These are phyloP conservation scores for Talaromyces nanjingensis DNA, from an alignment of 495 filamentous ascomycete genomes.

Conservation along the genomic window DNA sequence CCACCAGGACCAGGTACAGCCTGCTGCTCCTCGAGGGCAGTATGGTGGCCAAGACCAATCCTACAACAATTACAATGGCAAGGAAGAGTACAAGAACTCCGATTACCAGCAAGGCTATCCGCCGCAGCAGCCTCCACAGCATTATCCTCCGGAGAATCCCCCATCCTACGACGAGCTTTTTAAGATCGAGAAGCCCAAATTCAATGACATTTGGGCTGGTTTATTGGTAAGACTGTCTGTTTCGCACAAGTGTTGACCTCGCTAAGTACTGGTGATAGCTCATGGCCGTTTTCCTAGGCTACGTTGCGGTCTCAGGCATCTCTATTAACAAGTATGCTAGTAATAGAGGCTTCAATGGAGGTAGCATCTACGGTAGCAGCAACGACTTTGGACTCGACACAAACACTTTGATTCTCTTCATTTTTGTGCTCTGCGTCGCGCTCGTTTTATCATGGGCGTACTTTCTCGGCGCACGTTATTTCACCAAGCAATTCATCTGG, in stretches of 20 bases:
- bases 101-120: slow-evolving; percentile 1
- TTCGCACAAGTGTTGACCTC: too few relatives aligned
- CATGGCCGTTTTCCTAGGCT: slow-evolving; percentile 66
- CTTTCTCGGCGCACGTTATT: slow-evolving; percentile 66
- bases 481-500: slow-evolving; percentile 89
- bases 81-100: slow-evolving; percentile 9
- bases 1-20: slow-evolving; percentile 20
- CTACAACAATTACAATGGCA: slow-evolving; percentile 12
- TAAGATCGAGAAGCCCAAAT: slow-evolving; percentile 74
- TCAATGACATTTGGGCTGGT: slow-evolving; percentile 82
- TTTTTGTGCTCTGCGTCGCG: slow-evolving; percentile 65
- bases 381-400: slow-evolving; percentile 64
- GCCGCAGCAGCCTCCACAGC: slow-evolving; percentile 18
- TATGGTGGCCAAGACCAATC: background rate
- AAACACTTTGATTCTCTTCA: slow-evolving; percentile 80
- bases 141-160: slow-evolving; percentile 24
- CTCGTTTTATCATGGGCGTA: slow-evolving; percentile 70
- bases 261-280: slow-evolving; percentile 37
- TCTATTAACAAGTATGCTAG: slow-evolving; percentile 68
- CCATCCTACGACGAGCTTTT: slow-evolving; percentile 70
- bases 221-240: slow-evolving; percentile 48
- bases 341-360: slow-evolving; percentile 59
- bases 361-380: slow-evolving; percentile 61
- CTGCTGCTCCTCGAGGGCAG: slow-evolving; percentile 11
- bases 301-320: slow-evolving; percentile 68